Conservation (phyloP, 345 rosid genomes). For the Ceriops decandra region DNA sequence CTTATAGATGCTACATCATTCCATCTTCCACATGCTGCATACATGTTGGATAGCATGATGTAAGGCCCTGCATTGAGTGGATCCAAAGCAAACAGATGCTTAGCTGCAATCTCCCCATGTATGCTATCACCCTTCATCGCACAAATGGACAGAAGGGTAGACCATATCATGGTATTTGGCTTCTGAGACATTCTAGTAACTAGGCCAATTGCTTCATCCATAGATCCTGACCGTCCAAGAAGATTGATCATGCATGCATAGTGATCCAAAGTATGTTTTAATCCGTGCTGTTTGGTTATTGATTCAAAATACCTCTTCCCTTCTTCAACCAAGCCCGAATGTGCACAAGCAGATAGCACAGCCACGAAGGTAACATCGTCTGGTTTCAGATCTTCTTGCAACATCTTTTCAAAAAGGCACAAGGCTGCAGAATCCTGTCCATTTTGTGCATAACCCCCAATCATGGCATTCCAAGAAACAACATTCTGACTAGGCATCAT, state of each 20-base stretch:
- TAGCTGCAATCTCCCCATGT: slow-evolving; percentile 56
- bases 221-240: slow-evolving; percentile 47
- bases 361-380: slow-evolving; percentile 46
- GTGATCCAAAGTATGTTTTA: slow-evolving; percentile 42
- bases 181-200: slow-evolving; percentile 38
- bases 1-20: slow-evolving; percentile 51
- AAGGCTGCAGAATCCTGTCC: slow-evolving; percentile 53
- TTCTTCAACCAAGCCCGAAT: slow-evolving; percentile 47
- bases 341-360: slow-evolving; percentile 56
- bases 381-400: slow-evolving; percentile 42
- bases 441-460: slow-evolving; percentile 51
- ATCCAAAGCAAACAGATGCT: slow-evolving; percentile 41
- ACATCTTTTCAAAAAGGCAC: slow-evolving; percentile 43
- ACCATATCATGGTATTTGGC: slow-evolving; percentile 52
- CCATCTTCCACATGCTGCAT: slow-evolving; percentile 58
- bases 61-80: slow-evolving; percentile 54
- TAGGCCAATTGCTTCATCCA: slow-evolving; percentile 41
- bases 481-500: slow-evolving; percentile 39
- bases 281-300: slow-evolving; percentile 37
- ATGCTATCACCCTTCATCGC: slow-evolving; percentile 35
- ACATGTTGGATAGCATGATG: slow-evolving; percentile 56
- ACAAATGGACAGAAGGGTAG: slow-evolving; percentile 46
- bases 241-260: slow-evolving; percentile 52
- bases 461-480: slow-evolving; percentile 60
- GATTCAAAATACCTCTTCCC: slow-evolving; percentile 49